These are phyloP conservation scores for Cucumis hystrix DNA, from an alignment of 306 rosid genomes.

Conservation along the genomic window DNA sequence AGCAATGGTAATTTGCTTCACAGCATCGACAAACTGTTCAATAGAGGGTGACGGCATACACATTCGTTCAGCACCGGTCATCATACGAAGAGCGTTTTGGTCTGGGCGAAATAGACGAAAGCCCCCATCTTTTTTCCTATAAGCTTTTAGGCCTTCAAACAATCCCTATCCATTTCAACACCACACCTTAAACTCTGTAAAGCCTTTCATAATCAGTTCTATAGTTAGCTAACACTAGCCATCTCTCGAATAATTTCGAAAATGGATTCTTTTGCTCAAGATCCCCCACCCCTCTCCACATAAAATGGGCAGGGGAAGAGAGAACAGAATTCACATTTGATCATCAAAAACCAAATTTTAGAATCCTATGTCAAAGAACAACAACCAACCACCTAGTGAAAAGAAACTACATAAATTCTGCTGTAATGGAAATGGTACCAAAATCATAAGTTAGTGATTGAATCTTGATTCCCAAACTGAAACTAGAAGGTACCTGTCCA, in stretches of 20 bases:
- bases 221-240: not conserved
- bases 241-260: not conserved
- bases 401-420: no score
- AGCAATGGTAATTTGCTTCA: slow-evolving; percentile 57
- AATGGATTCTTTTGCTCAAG: not conserved
- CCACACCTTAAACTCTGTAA: not conserved
- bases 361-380: no score
- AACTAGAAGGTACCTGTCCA: slow-evolving; percentile 44
- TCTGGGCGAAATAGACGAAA: slow-evolving; percentile 72
- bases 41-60: slow-evolving; percentile 73
- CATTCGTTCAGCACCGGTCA: slow-evolving; percentile 68
- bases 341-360: no score
- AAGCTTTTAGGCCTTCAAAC: slow-evolving; percentile 84
- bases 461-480: not conserved
- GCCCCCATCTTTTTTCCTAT: slow-evolving; percentile 58
- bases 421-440: not conserved
- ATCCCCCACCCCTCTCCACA: not conserved
- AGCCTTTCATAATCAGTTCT: not conserved
- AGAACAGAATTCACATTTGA: no score
- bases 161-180: slow-evolving; percentile 36
- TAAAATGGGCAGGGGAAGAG: not conserved
- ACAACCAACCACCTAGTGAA: no score
- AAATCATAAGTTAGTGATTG: not conserved
- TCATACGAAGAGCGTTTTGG: slow-evolving; percentile 61
- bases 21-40: slow-evolving; percentile 53